Evolutionary conservation across 176 grass and related monocot species (phyloP).

Genomic region (Oryza officinalis): DNA sequence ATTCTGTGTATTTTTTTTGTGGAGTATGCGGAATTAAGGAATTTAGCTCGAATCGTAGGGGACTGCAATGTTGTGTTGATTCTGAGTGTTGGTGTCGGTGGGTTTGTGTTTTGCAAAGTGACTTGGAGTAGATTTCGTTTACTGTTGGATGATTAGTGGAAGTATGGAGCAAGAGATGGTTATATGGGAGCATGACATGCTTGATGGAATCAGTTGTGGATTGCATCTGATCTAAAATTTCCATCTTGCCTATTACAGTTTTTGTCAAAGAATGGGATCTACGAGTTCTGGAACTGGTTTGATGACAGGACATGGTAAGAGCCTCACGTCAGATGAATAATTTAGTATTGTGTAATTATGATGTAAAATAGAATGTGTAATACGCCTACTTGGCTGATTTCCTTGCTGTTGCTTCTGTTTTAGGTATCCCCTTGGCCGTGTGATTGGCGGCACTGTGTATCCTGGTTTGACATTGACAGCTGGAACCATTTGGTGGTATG

Average conservation of each 20-base stretch:
- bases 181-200: neutral
- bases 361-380: neutral
- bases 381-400: neutral
- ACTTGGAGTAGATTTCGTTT: slow-evolving; percentile 23
- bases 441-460: slow-evolving; percentile 96
- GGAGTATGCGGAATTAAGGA: neutral
- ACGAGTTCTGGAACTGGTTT: slow-evolving; percentile 99
- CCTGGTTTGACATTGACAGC: slow-evolving; percentile 96
- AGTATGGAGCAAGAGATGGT: neutral
- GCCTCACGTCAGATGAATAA: neutral
- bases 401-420: slow-evolving; percentile 23
- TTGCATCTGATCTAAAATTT: slow-evolving; percentile 34
- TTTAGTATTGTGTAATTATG: neutral
- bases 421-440: slow-evolving; percentile 99
- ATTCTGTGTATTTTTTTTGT: neutral
- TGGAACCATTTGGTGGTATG: slow-evolving; percentile 94
- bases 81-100: neutral
- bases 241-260: slow-evolving; percentile 59
- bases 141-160: neutral
- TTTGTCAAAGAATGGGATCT: slow-evolving; percentile 98
- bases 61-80: neutral
- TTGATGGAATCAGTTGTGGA: neutral
- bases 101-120: slow-evolving; percentile 52
- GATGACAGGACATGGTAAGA: slow-evolving; percentile 96
- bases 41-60: neutral